A percentile compares a stretch with the other conserved stretches of the same genome.
These are phyloP conservation scores for Aquanectria penicillioides DNA, from an alignment of 2,329 filamentous ascomycete genomes.

Conservation along the genomic window DNA sequence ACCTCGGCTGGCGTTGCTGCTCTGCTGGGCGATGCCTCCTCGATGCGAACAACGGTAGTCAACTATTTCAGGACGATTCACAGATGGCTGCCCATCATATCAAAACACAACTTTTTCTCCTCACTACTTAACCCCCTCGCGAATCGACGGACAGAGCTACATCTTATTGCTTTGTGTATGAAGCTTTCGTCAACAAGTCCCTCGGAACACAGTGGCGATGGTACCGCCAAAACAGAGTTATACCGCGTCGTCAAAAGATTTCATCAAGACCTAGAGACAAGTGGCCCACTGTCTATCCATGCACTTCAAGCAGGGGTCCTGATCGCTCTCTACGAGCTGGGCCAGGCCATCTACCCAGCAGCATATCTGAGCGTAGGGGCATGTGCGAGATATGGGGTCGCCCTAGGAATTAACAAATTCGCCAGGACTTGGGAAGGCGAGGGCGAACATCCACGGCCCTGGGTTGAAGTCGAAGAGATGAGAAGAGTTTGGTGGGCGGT, in stretches of 20 bases:
- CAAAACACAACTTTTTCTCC: constrained; percentile 1
- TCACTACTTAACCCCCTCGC: constrained; percentile 8
- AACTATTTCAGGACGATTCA: constrained; percentile 10
- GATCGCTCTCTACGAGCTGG: constrained; percentile 27
- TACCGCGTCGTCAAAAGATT: constrained; percentile 13
- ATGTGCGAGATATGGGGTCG: constrained; percentile 23
- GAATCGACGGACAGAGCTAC: constrained; percentile 1
- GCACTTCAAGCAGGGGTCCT: constrained; percentile 26
- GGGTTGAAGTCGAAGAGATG: constrained; percentile 27
- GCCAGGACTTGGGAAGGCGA: neutral
- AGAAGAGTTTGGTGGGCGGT: constrained; percentile 30
- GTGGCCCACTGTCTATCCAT: constrained; percentile 13
- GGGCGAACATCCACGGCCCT: neutral
- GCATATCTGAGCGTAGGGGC: constrained; percentile 28
- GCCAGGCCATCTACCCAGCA: constrained; percentile 27
- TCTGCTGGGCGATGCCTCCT: neutral
- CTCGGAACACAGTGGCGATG: neutral
- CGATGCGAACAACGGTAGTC: neutral
- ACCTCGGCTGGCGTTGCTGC: neutral
- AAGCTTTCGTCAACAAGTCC: constrained; percentile 12
- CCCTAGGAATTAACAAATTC: constrained; percentile 21
- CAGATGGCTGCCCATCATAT: constrained; percentile 15
- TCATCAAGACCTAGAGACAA: constrained; percentile 2
- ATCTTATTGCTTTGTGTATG: constrained; percentile 17
- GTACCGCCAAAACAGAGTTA: neutral